Evolutionary conservation across 139 green algal genomes (phyloP).

Genomic region (Choricystis sp.): DNA sequence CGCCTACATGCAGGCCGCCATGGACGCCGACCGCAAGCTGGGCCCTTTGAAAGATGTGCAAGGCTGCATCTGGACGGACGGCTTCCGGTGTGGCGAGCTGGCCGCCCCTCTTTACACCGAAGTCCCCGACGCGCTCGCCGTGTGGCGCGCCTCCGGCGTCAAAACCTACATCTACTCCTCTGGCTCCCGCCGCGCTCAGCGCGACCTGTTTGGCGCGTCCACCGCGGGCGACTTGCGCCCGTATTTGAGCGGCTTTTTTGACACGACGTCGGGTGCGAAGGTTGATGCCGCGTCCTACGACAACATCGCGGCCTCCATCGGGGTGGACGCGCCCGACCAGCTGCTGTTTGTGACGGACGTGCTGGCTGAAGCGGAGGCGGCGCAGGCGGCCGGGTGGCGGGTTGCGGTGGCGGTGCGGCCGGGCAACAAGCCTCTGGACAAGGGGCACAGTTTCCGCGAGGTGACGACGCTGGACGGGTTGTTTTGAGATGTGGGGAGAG

Average conservation of each 20-base stretch:
- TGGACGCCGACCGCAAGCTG: conserved; percentile 51
- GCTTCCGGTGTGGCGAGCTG: conserved; percentile 60
- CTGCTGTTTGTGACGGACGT: conserved; percentile 82
- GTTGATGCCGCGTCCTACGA: conserved; percentile 44
- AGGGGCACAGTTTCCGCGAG: conserved; percentile 33
- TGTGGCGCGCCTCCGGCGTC: conserved; percentile 47
- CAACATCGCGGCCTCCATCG: conserved; percentile 69
- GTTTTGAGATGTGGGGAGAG: conserved; percentile 12
- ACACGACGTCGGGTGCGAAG: conserved; percentile 75
- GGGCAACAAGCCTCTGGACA: conserved; percentile 57
- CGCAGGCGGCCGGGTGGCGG: conserved; percentile 51
- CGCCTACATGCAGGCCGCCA: conserved; percentile 41
- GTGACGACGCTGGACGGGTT: conserved; percentile 33
- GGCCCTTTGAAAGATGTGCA: conserved; percentile 35
- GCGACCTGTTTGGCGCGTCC: conserved; percentile 41
- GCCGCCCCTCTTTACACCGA: conserved; percentile 60
- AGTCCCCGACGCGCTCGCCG: conserved; percentile 50
- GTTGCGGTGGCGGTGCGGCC: conserved; percentile 52
- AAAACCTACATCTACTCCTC: conserved; percentile 93
- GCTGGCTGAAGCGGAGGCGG: conserved; percentile 61
- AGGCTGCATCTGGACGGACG: conserved; percentile 50
- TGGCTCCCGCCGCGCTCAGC: conserved; percentile 50
- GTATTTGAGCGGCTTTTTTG: conserved; percentile 84
- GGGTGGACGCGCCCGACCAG: conserved; percentile 34
- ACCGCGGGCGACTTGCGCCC: conserved; percentile 62